Evolutionary conservation across 306 rosid species (phyloP).

Genomic region (Purshia tridentata): DNA sequence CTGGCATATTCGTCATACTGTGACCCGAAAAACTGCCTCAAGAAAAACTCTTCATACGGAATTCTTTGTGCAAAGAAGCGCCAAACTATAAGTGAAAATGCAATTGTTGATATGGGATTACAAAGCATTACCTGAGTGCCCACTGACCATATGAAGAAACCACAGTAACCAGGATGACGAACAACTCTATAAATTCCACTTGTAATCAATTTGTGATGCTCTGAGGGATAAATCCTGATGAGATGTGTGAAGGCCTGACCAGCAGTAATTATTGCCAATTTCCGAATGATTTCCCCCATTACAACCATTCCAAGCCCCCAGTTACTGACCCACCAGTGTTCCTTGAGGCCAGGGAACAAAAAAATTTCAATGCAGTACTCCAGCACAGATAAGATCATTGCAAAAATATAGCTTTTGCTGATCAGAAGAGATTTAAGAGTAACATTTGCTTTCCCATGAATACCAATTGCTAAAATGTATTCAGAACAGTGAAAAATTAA

Average conservation of each 20-base stretch:
- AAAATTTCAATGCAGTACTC: constrained; percentile 62
- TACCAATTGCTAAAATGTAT: constrained; percentile 54
- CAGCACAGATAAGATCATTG: constrained; percentile 64
- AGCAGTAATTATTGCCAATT: constrained; percentile 71
- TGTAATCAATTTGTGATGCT: constrained; percentile 61
- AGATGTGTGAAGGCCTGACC: constrained; percentile 77
- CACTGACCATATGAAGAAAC: constrained; percentile 84
- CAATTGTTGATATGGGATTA: constrained; percentile 72
- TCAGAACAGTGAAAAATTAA: constrained; percentile 77
- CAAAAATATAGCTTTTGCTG: constrained; percentile 61
- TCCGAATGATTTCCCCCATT: constrained; percentile 72
- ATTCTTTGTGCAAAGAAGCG: constrained; percentile 46
- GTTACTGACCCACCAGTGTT: constrained; percentile 62
- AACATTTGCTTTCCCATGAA: constrained; percentile 70
- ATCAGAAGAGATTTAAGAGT: constrained; percentile 69
- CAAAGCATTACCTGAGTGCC: constrained; percentile 95
- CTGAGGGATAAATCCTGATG: constrained; percentile 51
- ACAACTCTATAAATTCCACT: constrained; percentile 62
- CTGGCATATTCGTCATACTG: constrained; percentile 58
- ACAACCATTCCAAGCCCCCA: constrained; percentile 62
- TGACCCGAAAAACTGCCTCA: constrained; percentile 72
- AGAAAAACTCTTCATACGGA: constrained; percentile 79
- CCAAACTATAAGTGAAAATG: constrained; percentile 72
- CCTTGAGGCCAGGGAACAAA: constrained; percentile 68
- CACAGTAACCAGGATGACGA: constrained; percentile 87